Evolutionary conservation across 371 early-diverging fungal species (phyloP), one percentile per base, ranked within the genome.

Genomic region (Nematocida ausubeli): DNA sequence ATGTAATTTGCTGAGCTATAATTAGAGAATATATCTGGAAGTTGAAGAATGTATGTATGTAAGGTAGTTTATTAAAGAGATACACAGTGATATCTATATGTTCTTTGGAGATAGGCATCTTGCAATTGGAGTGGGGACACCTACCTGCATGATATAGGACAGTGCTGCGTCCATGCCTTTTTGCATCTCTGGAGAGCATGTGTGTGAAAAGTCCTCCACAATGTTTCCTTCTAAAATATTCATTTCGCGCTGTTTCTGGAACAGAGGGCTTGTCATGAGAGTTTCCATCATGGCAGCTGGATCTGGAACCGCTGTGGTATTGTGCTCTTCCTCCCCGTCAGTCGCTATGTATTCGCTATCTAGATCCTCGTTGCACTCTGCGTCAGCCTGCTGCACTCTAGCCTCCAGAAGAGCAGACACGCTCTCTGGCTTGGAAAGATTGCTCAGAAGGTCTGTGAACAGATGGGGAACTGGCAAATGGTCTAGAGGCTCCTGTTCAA

Each of bases 141-240:
- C 69, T 22, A 68, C 34, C 28, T 32, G 69, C 54, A 19, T 68
- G 58, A 57, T 54, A 39, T 55, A 68, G n/a, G 28, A 24, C 58
- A 55, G 12, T 2, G 22, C 16, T 49, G 42, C 4, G 9, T 68
- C 51, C 2, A 22, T n/a, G 2, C n/a, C 37, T 68, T 52, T 39
- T 26, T 26, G 16, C 55, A 22, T 32, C 28, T 60, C 60, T 35
- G 60, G 60, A 60, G 32, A 30, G 34, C 24, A 2, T 1, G 1
- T 34, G 2, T 1, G 12, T n/a, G 28, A 2, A 0, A 7, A 14
- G 0, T 9, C 32, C 32, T 35, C 60, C 32, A 16, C 32, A 16
- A 60, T 30, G 37, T 24, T 60, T 12, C 60, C 60, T 6, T 60
- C 60, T 39, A 22, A n/a, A 34, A 60, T 60, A 28, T 60, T 60